Evolutionary conservation across 176 grass and related monocot genomes (phyloP).

Genomic region (Zizania latifolia): DNA sequence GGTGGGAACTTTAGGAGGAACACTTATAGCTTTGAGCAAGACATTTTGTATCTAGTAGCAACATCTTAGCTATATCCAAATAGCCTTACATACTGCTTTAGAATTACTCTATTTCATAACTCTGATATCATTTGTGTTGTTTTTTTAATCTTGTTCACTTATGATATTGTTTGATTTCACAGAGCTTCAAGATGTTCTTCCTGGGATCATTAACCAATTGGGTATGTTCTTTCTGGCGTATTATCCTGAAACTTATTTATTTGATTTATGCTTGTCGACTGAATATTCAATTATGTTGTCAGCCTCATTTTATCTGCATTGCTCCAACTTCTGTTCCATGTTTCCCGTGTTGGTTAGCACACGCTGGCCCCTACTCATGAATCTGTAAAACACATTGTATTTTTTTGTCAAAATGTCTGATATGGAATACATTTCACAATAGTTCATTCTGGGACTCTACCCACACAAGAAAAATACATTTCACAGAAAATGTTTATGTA

Average conservation of each 20-base stretch:
- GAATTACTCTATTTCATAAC: not conserved
- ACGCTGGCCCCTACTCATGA: no score
- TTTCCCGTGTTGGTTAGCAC: no score
- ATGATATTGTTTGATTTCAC: conserved; percentile 24
- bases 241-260: not conserved
- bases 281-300: not conserved
- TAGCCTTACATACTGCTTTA: not conserved
- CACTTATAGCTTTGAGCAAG: no score
- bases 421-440: no score
- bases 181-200: conserved; percentile 97
- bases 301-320: not conserved
- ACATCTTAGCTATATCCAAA: no score
- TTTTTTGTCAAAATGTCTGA: no score
- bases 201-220: conserved; percentile 90
- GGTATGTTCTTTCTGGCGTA: conserved; percentile 34
- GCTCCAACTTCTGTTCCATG: not conserved
- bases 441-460: no score
- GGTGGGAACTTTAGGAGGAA: no score
- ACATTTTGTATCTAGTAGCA: no score
- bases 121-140: not conserved
- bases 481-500: no score
- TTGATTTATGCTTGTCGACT: not conserved
- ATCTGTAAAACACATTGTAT: no score
- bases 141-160: not conserved
- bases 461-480: no score